A percentile compares a stretch with the other conserved stretches of the same genome.
Evolutionary conservation across 352 stramenopile species (phyloP).

Genomic region (Pythium rhizo-oryzae): DNA sequence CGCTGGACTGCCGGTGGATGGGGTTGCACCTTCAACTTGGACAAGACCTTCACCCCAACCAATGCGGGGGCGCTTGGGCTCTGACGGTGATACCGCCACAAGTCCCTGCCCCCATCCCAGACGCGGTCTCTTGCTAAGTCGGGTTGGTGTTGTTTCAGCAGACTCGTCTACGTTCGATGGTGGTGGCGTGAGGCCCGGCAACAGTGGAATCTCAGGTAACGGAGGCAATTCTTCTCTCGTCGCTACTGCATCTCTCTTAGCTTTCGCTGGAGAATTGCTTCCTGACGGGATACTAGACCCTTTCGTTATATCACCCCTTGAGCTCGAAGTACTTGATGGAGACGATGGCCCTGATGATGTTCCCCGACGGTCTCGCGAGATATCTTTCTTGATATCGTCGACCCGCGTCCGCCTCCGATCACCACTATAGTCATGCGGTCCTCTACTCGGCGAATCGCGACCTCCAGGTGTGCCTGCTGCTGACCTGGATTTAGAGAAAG

Average conservation of each 20-base stretch:
- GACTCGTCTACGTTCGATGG: slow-evolving; percentile 20
- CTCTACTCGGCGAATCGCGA: slow-evolving; percentile 26
- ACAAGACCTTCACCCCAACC: slow-evolving; percentile 83
- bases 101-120: slow-evolving; percentile 86
- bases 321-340: slow-evolving; percentile 16
- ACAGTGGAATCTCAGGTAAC: slow-evolving; percentile 62
- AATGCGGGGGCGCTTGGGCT: slow-evolving; percentile 77
- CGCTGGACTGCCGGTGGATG: background rate
- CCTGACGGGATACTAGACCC: background rate
- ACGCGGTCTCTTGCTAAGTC: slow-evolving; percentile 59
- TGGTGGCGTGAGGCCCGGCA: slow-evolving; percentile 12
- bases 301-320: slow-evolving; percentile 1
- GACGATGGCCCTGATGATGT: slow-evolving; percentile 12
- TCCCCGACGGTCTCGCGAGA: slow-evolving; percentile 14
- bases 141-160: slow-evolving; percentile 43
- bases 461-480: slow-evolving; percentile 8
- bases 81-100: slow-evolving; percentile 59
- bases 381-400: slow-evolving; percentile 31
- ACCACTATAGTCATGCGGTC: background rate
- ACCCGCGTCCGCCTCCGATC: slow-evolving; percentile 26
- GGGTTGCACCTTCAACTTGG: slow-evolving; percentile 30
- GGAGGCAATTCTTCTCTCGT: slow-evolving; percentile 58
- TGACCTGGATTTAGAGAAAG: slow-evolving; percentile 26
- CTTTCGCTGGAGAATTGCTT: slow-evolving; percentile 16
- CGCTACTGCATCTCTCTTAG: slow-evolving; percentile 1